Percentiles rank a stretch among this genome's conserved stretches.
Evolutionary conservation across 768 basidiomycete genomes (phyloP).

Genomic region (Amanita fuliginea): DNA sequence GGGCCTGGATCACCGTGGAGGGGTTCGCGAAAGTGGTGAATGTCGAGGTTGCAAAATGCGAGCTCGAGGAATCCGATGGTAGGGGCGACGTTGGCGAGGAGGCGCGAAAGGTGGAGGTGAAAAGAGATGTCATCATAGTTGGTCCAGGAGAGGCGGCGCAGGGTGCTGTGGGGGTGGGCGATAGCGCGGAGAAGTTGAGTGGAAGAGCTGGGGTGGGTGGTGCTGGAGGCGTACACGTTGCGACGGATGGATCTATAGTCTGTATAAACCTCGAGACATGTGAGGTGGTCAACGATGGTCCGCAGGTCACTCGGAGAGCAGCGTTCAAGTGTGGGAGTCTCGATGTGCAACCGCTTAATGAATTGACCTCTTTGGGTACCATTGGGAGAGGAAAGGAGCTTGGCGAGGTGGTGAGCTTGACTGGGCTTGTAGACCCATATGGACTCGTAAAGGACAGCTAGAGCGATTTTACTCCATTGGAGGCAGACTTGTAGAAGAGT

Average conservation of each 20-base stretch:
- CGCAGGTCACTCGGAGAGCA: constrained; percentile 57
- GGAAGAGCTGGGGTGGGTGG: constrained; percentile 30
- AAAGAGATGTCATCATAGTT: constrained; percentile 56
- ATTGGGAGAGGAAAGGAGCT: constrained; percentile 18
- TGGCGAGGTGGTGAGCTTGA: constrained; percentile 35
- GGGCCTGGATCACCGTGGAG: constrained; percentile 11
- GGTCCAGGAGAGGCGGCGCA: constrained; percentile 58
- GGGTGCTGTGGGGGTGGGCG: constrained; percentile 36
- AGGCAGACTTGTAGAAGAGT: constrained; percentile 42
- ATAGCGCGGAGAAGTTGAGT: constrained; percentile 51
- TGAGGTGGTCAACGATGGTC: constrained; percentile 57
- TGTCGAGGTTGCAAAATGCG: constrained; percentile 40
- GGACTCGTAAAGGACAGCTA: constrained; percentile 52
- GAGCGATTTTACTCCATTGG: constrained; percentile 41
- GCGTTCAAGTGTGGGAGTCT: constrained; percentile 53
- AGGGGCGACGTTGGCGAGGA: constrained; percentile 38
- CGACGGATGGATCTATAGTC: constrained; percentile 58
- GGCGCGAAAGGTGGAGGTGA: constrained; percentile 43
- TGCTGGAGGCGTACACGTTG: constrained; percentile 32
- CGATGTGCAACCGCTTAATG: constrained; percentile 59
- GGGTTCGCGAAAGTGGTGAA: constrained; percentile 17
- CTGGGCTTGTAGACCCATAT: constrained; percentile 54
- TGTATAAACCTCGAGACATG: constrained; percentile 46
- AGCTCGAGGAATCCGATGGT: constrained; percentile 62
- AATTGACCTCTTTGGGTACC: constrained; percentile 25